phyloP scores from a whole-genome alignment of 1,139 yeast species.

The Pichia sp. region DNA sequence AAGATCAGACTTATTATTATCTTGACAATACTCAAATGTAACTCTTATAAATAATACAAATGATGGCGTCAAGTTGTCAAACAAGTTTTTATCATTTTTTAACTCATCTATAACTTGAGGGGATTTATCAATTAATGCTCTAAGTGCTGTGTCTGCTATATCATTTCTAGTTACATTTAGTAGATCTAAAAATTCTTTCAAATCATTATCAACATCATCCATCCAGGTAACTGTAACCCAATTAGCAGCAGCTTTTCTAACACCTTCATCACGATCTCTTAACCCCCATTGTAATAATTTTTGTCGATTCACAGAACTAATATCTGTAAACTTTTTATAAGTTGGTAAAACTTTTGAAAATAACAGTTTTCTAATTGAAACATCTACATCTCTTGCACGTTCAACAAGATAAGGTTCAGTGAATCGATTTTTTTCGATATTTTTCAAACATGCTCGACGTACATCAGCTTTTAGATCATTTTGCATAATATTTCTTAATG shows the following conservation, averaged over 20 bases:
- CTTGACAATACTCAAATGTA: conserved; percentile 58
- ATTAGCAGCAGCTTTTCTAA: conserved; percentile 62
- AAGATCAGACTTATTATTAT: conserved; percentile 45
- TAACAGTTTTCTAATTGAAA: conserved; percentile 64
- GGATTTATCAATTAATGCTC: conserved; percentile 53
- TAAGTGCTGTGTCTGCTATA: conserved; percentile 62
- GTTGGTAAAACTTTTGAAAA: conserved; percentile 65
- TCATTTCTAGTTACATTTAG: conserved; percentile 61
- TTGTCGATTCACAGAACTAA: conserved; percentile 59
- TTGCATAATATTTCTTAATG: conserved; percentile 51
- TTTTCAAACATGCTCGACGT: conserved; percentile 74
- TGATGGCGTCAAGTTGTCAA: conserved; percentile 71
- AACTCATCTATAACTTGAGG: conserved; percentile 56
- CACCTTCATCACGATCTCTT: conserved; percentile 74
- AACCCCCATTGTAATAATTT: conserved; percentile 76
- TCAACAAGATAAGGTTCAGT: conserved; percentile 63
- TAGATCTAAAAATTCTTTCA: conserved; percentile 63
- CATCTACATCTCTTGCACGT: conserved; percentile 75
- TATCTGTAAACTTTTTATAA: conserved; percentile 57
- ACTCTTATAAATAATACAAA: conserved; percentile 66
- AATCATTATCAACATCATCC: conserved; percentile 58
- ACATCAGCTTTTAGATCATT: conserved; percentile 87
- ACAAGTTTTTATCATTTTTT: conserved; percentile 51
- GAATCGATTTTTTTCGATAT: conserved; percentile 48
- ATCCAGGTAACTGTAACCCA: conserved; percentile 74